Evolutionary conservation across 1,139 yeast species (phyloP).

Genomic region (Blastobotrys capitulatus): DNA sequence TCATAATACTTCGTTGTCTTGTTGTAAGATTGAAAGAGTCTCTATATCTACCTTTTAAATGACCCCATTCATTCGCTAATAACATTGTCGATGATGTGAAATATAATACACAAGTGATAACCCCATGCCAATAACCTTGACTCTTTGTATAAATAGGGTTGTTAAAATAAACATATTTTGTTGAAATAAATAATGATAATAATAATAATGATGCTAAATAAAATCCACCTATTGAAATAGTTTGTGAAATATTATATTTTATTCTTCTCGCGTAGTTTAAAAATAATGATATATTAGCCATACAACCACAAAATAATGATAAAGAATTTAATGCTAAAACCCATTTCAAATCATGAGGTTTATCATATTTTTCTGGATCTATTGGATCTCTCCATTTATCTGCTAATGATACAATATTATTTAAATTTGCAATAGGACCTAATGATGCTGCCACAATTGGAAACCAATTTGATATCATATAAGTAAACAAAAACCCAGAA

Average conservation of each 20-base stretch:
- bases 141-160: constrained; percentile 29
- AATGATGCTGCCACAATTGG: constrained; percentile 72
- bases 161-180: constrained; percentile 28
- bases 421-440: constrained; percentile 72
- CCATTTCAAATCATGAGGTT: constrained; percentile 26
- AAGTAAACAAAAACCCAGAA: constrained; percentile 41
- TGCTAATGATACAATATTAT: constrained; percentile 64
- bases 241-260: constrained; percentile 53
- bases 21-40: constrained; percentile 60
- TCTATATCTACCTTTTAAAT: constrained; percentile 52
- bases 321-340: constrained; percentile 53
- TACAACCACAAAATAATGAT: constrained; percentile 56
- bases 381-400: constrained; percentile 55
- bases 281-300: constrained; percentile 60
- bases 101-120: constrained; percentile 57
- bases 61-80: constrained; percentile 57
- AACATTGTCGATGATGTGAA: constrained; percentile 49
- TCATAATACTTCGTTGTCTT: constrained; percentile 66
- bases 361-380: constrained; percentile 13
- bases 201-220: constrained; percentile 49
- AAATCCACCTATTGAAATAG: constrained; percentile 60
- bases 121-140: constrained; percentile 76
- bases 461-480: constrained; percentile 54
- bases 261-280: constrained; percentile 59
- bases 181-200: constrained; percentile 42